phyloP scores from a whole-genome alignment of 164 flowering plant genomes.

The Chimonanthus salicifolius region DNA sequence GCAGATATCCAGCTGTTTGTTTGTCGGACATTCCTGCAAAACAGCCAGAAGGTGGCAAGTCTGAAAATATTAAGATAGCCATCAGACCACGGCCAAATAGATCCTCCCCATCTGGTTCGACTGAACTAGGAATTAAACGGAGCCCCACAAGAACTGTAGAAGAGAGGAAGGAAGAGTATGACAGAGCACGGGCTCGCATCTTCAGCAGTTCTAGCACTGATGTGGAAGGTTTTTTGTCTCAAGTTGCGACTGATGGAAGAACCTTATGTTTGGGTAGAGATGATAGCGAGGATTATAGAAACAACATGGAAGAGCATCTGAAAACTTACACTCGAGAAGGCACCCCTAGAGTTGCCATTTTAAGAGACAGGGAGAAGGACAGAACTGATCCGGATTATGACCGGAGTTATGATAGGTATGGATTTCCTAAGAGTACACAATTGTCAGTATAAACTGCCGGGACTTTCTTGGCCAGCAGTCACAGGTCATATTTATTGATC shows the following conservation, averaged over 20 bases:
- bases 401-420: constrained; percentile 68
- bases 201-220: constrained; percentile 50
- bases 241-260: constrained; percentile 31
- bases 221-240: constrained; percentile 33
- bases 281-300: constrained; percentile 40
- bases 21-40: constrained; percentile 74
- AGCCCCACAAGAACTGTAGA: constrained; percentile 65
- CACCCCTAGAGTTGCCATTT: constrained; percentile 71
- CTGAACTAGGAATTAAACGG: constrained; percentile 37
- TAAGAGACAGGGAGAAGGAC: constrained; percentile 90
- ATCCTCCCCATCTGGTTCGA: constrained; percentile 29
- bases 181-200: constrained; percentile 89
- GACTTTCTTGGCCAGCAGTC: no score
- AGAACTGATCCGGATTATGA: constrained; percentile 92
- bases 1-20: constrained; percentile 53
- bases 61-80: constrained; percentile 56
- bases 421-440: no score
- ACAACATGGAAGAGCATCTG: constrained; percentile 32
- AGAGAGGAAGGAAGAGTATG: constrained; percentile 95
- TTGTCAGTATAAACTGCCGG: no score
- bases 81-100: constrained; percentile 54
- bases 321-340: constrained; percentile 35
- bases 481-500: no score
- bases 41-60: constrained; percentile 52
- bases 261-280: constrained; percentile 28